phyloP scores from a whole-genome alignment of 1,139 yeast species.

The Ogataea hybrid region DNA sequence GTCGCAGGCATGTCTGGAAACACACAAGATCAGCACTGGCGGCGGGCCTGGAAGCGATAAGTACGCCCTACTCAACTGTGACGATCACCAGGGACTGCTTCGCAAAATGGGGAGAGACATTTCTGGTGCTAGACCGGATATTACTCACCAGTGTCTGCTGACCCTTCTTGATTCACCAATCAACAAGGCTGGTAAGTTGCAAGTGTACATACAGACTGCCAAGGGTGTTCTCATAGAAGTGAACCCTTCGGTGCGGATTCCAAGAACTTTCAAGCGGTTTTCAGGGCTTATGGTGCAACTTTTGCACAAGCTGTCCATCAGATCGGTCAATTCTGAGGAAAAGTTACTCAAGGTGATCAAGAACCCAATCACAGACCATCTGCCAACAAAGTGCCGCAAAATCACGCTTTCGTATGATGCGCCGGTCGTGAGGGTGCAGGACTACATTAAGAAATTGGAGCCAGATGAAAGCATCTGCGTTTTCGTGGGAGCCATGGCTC shows the following conservation, averaged over 20 bases:
- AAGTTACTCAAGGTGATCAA: constrained; percentile 90
- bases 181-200: constrained; percentile 94
- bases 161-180: constrained; percentile 94
- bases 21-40: constrained; percentile 77
- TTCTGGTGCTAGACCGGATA: constrained; percentile 97
- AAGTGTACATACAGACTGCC: constrained; percentile 94
- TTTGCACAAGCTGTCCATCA: constrained; percentile 84
- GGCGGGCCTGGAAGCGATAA: constrained; percentile 86
- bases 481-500: constrained; percentile 98
- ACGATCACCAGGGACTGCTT: constrained; percentile 94
- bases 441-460: constrained; percentile 76
- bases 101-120: constrained; percentile 97
- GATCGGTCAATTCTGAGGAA: constrained; percentile 94
- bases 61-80: constrained; percentile 91
- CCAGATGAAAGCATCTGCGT: constrained; percentile 94
- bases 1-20: constrained; percentile 93
- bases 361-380: constrained; percentile 94
- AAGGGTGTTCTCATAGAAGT: constrained; percentile 93
- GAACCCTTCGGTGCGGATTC: constrained; percentile 94
- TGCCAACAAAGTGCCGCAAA: constrained; percentile 94
- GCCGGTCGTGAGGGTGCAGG: constrained; percentile 82
- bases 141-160: constrained; percentile 91
- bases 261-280: constrained; percentile 96
- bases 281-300: constrained; percentile 97
- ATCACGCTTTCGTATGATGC: constrained; percentile 95